A percentile compares a stretch with the other conserved stretches of the same genome.
Evolutionary conservation across 371 early-diverging fungal species (phyloP).

Genomic region (Mucor lusitanicus): DNA sequence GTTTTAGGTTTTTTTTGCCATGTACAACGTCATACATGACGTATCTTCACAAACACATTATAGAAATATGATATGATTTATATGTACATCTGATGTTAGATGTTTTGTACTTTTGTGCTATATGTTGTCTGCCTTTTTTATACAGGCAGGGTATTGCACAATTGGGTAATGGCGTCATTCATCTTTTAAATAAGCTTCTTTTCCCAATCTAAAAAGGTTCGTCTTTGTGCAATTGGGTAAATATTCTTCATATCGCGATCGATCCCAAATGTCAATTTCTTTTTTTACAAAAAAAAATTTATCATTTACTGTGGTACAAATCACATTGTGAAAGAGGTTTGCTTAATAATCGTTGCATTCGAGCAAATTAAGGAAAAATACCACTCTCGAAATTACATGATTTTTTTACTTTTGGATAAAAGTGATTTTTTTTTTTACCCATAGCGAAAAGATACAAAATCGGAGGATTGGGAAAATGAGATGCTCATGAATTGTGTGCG

Average conservation of each 20-base stretch:
- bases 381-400: not conserved
- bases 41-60: not conserved
- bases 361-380: not conserved
- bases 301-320: too few relatives aligned
- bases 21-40: constrained; percentile 2
- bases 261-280: not conserved
- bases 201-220: too few relatives aligned
- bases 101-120: not conserved
- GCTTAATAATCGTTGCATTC: not conserved
- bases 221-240: not conserved
- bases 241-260: not conserved
- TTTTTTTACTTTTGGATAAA: not conserved
- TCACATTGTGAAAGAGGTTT: not conserved
- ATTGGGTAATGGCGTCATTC: not conserved
- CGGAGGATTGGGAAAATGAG: not conserved
- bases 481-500: not conserved
- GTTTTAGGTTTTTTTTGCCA: not conserved
- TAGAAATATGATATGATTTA: not conserved
- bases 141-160: not conserved
- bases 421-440: not conserved
- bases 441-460: not conserved
- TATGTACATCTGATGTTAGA: not conserved
- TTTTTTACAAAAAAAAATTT: not conserved
- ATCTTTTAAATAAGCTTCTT: not conserved
- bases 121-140: not conserved